phyloP scores from a whole-genome alignment of 2,329 filamentous ascomycete species.

The Calonectria henricotiae region DNA sequence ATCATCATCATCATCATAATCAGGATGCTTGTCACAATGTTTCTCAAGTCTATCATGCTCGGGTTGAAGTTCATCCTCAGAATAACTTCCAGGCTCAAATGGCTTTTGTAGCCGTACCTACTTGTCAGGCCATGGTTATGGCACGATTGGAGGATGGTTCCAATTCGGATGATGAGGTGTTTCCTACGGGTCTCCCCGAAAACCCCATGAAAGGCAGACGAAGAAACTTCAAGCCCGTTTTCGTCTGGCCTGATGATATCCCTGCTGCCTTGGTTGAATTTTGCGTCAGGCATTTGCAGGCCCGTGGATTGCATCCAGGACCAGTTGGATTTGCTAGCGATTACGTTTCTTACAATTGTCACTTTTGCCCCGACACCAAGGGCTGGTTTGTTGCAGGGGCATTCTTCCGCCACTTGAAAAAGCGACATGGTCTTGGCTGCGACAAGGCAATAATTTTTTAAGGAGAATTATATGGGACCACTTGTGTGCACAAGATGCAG shows the following conservation, averaged over 20 bases:
- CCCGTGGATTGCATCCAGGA: conserved; percentile 9
- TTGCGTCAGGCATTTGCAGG: conserved; percentile 6
- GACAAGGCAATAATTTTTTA: neutral
- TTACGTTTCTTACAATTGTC: conserved; percentile 10
- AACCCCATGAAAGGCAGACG: conserved; percentile 15
- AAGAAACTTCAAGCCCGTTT: conserved; percentile 13
- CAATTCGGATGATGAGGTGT: neutral
- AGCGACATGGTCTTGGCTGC: neutral
- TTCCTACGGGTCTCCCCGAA: conserved; percentile 10
- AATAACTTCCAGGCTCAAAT: neutral
- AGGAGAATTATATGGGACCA: neutral
- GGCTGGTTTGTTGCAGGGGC: conserved; percentile 13
- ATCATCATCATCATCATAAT: neutral
- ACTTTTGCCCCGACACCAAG: conserved; percentile 16
- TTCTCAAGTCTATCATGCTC: neutral
- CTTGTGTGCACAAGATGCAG: neutral
- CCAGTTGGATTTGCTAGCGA: conserved; percentile 16
- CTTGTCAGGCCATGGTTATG: neutral
- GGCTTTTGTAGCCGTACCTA: neutral
- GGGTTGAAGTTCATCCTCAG: neutral
- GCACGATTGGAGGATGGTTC: neutral
- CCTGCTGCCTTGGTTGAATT: conserved; percentile 3
- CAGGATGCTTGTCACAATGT: no score
- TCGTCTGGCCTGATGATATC: conserved; percentile 11
- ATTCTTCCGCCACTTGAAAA: conserved; percentile 9